Evolutionary conservation across 495 filamentous ascomycete genomes (phyloP).

Genomic region (Xylaria sp.): DNA sequence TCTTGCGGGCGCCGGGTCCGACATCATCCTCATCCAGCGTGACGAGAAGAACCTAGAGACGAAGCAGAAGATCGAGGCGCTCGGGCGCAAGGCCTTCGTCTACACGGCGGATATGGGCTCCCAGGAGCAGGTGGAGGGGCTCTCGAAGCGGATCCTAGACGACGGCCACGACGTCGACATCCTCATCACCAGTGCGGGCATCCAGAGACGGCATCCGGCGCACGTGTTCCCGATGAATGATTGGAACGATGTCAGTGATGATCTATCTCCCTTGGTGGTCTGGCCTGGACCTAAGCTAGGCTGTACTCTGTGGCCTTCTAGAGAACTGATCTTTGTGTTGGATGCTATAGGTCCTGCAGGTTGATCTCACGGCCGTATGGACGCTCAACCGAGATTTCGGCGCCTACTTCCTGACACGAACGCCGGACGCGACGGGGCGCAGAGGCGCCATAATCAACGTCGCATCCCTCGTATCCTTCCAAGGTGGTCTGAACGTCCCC

Average conservation of each 20-base stretch:
- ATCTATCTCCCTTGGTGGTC: neutral
- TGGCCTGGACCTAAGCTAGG: neutral
- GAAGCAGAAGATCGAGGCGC: conserved; percentile 27
- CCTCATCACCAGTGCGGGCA: conserved; percentile 28
- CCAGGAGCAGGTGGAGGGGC: conserved; percentile 33
- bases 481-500: conserved; percentile 52
- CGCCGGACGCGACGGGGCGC: conserved; percentile 22
- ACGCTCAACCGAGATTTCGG: conserved; percentile 31
- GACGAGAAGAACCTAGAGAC: conserved; percentile 27
- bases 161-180: conserved; percentile 37
- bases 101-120: conserved; percentile 27
- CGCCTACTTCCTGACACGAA: conserved; percentile 26
- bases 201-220: conserved; percentile 27
- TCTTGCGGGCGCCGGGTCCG: conserved; percentile 41
- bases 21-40: conserved; percentile 29
- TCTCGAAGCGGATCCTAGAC: conserved; percentile 42
- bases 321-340: neutral
- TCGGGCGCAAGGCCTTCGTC: conserved; percentile 25
- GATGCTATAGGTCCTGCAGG: conserved; percentile 26
- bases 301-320: neutral
- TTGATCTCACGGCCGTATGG: conserved; percentile 26
- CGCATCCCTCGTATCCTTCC: conserved; percentile 29
- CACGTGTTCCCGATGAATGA: conserved; percentile 29
- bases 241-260: conserved; percentile 25
- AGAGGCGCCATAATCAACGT: conserved; percentile 31